phyloP scores from a whole-genome alignment of 2,329 filamentous ascomycete species.

The Pseudopithomyces chartarum region DNA sequence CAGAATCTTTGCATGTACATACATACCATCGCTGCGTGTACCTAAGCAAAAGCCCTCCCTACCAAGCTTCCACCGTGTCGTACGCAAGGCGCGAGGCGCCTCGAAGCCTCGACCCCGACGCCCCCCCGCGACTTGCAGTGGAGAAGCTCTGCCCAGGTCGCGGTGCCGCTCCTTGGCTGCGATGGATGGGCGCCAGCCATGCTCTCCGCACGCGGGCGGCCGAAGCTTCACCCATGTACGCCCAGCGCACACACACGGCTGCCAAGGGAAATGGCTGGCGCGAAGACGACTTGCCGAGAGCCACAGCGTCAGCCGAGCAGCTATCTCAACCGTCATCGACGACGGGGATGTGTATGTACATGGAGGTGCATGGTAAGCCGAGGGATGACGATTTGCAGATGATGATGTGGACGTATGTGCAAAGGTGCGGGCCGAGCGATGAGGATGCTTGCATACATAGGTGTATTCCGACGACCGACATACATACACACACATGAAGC shows the following conservation, averaged over 20 bases:
- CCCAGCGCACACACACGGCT: conserved; percentile 31
- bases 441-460: no score
- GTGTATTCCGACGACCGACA: no score
- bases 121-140: conserved; percentile 15
- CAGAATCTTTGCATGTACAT: no score
- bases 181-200: conserved; percentile 23
- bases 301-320: conserved; percentile 34
- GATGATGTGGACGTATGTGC: no score
- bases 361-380: no score
- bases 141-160: conserved; percentile 30
- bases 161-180: conserved; percentile 22
- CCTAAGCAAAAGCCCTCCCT: conserved; percentile 6
- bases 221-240: conserved; percentile 27
- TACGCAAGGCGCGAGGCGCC: conserved; percentile 19
- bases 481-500: no score
- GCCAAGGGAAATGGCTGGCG: conserved; percentile 39
- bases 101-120: conserved; percentile 26
- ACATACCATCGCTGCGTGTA: no score
- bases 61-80: background rate
- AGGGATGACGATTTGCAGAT: no score
- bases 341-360: no score
- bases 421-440: no score
- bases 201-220: conserved; percentile 22
- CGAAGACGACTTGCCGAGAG: conserved; percentile 31
- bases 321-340: conserved; percentile 33